Conservation (phyloP, 164 flowering plant species). For the Cinnamomum chago region DNA sequence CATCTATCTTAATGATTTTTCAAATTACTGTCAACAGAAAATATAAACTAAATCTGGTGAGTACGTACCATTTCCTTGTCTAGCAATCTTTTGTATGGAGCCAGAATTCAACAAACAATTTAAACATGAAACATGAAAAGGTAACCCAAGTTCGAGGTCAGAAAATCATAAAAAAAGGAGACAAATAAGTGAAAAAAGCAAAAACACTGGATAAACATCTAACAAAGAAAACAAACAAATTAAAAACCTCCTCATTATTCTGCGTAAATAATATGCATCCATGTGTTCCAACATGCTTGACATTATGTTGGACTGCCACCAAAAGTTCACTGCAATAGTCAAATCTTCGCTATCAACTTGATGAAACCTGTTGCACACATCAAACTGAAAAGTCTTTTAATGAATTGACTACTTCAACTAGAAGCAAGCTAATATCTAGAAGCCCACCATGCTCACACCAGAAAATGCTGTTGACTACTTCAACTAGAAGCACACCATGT, state of each 20-base stretch:
- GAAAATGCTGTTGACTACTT: no score
- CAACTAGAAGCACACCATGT: no score
- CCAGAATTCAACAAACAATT: constrained; percentile 16
- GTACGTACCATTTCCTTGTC: constrained; percentile 82
- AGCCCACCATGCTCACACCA: background rate
- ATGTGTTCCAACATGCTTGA: constrained; percentile 74
- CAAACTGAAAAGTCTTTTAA: constrained; percentile 1
- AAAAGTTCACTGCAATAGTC: constrained; percentile 87
- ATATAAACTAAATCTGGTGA: constrained; percentile 5
- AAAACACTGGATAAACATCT: background rate
- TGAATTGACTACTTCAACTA: background rate
- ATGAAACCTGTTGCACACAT: constrained; percentile 63
- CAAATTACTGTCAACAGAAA: constrained; percentile 5
- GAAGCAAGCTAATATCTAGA: background rate
- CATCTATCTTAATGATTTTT: constrained; percentile 3
- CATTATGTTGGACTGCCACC: constrained; percentile 86
- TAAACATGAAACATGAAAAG: constrained; percentile 20
- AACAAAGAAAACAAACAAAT: background rate
- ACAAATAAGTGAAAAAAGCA: background rate
- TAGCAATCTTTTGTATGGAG: constrained; percentile 46
- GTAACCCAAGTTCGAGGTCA: constrained; percentile 16
- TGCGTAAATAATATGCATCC: constrained; percentile 91
- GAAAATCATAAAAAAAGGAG: background rate
- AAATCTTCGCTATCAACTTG: constrained; percentile 87
- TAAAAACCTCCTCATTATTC: constrained; percentile 69